Conservation (phyloP, 176 grass and related monocot genomes). For the Bromus sterilis region DNA sequence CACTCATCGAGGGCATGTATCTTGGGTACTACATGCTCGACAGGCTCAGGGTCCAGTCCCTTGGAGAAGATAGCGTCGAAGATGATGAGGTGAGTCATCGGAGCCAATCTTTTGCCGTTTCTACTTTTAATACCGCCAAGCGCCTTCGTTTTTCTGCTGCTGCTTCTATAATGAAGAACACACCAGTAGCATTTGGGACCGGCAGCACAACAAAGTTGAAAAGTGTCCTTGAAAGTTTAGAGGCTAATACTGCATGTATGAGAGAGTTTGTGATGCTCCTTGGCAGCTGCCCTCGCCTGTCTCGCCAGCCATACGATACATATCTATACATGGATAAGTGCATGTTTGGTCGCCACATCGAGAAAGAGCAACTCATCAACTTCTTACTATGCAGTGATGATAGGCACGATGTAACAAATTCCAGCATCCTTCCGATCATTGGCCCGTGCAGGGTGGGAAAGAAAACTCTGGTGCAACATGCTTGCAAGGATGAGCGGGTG, state of each 20-base stretch:
- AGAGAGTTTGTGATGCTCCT: conserved; percentile 28
- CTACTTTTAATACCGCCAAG: conserved; percentile 1
- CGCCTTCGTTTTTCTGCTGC: neutral
- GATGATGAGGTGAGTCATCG: conserved; percentile 2
- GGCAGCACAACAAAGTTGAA: neutral
- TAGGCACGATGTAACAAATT: neutral
- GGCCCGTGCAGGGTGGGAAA: conserved; percentile 23
- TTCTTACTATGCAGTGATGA: conserved; percentile 10
- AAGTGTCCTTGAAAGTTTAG: neutral
- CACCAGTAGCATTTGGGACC: neutral
- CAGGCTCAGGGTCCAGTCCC: neutral
- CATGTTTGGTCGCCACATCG: neutral
- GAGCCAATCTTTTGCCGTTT: neutral
- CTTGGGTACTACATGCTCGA: conserved; percentile 4
- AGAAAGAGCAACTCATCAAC: conserved; percentile 19
- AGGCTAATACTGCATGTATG: neutral
- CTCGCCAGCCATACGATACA: neutral
- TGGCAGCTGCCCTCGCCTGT: conserved; percentile 14
- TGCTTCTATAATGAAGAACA: neutral
- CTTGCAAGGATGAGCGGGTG: neutral
- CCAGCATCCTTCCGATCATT: conserved; percentile 19
- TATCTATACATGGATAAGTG: conserved; percentile 17
- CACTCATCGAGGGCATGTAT: conserved; percentile 7
- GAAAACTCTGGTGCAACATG: conserved; percentile 35
- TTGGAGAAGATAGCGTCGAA: neutral